Base-by-base conservation (phyloP, 768 basidiomycete species). In the Hericium coralloides region DNA sequence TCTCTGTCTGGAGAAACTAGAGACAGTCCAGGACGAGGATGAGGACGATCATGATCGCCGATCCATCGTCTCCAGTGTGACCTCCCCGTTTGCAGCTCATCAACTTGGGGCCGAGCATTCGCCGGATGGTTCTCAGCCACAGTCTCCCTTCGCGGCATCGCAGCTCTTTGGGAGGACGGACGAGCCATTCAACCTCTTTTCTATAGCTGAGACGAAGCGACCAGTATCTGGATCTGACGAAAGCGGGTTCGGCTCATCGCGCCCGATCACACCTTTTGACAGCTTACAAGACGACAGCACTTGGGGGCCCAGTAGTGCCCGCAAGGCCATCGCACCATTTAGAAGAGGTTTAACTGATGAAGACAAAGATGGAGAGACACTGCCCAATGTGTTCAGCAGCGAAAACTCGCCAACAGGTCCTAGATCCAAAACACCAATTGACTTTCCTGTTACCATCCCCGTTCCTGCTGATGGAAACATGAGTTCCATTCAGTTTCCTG, bases 21-120 rank as follows among this genome's bases (percentile, higher is more conserved):
- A 89, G 55, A 90, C 85, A 60, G 92, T 87, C 6, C 87, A 89
- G 53, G 31, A 31, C 8, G 85, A 89, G 53, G 91, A 95, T 53
- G 91, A 95, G 55, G 92, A 97, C 49, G 94, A 95, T 53, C 90
- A 92, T 53, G 91, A 92, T 63, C 81, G 81, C 37, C 84, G 89
- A 52, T 93, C 92, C 5, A 76, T 95, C 55, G 75, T 82, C 26
- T 94, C 92, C 2, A 83, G 83, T 18, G 74, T 78, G 3, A 77
- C 84, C 2, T 79, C 83, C 2, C 82, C 85, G 15, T 88, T 90
- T 60, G 84, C 89, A 43, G 83, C 87, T 14, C 87, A 92, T 62
- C 91, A 94, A 62, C 75, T 89, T 20, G 85, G 83, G 22, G 64
- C 74, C 31, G 78, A 77, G 54, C 67, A 70, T 49, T 68, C 71